Evolutionary conservation across 139 green algal genomes (phyloP), one percentile per base, ranked within the genome.

Genomic region (Chlamydomonas urium): DNA sequence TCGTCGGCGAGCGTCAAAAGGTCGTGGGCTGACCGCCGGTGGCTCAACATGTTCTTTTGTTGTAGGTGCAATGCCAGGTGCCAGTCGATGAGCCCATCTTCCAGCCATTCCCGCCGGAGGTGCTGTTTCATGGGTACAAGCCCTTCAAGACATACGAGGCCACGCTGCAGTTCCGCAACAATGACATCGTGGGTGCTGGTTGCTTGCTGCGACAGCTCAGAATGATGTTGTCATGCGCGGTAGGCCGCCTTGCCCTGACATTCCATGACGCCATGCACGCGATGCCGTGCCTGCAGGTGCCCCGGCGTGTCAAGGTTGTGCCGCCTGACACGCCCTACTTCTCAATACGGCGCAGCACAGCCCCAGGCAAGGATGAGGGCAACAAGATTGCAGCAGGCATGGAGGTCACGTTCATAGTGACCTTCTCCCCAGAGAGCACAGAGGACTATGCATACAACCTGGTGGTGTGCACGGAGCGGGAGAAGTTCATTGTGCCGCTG

Each of bases 401-500:
- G 87, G 87, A 93, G 71, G 86, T 87, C 28, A 69, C 73, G 2
- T 91, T 82, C 78, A 74, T 56, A 2, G 56, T 94, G 34, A 83
- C 47, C 33, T 94, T 93, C 75, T 47, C 19, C 1, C 86, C 86
- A 35, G 56, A 82, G 1, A 53, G 48, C 21, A 47, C 21, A 1
- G 85, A 85, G n/a, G 79, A 90, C 65, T 90, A 84, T 38, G 32
- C 47, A 1, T 85, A 75, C 38, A 80, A 94, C 26, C 68, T 96
- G 35, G 63, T 91, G 5, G 81, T 96, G 19, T 84, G 61, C 47
- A 96, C 90, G 1, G 90, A 96, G 69, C 82, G 90, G 0, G 90
- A 96, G 74, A 88, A 88, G 79, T 96, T 92, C 63, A 28, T 93
- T 10, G 86, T 96, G 37, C 90, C 88, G 1, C 50, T 95, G 24